A percentile compares a stretch with the other conserved stretches of the same genome.
phyloP scores from a whole-genome alignment of 2,329 filamentous ascomycete genomes.

The Plectosphaerella sp. region DNA sequence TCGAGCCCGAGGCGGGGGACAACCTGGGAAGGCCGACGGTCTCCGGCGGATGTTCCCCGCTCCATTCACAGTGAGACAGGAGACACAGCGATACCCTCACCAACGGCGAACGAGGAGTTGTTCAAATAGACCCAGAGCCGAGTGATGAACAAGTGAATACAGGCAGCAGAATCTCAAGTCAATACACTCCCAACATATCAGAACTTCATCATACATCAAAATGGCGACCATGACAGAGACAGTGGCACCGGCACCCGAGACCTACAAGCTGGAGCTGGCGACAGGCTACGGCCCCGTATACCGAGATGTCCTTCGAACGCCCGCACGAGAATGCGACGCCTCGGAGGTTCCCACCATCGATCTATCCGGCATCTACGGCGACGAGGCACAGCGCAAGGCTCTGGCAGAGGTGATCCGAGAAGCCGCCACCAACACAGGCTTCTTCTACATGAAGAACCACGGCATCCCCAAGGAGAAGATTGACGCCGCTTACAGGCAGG shows the following conservation, averaged over 20 bases:
- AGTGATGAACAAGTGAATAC: neutral
- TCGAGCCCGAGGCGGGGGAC: neutral
- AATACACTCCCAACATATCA: neutral
- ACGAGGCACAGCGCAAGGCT: constrained; percentile 25
- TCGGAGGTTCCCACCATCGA: constrained; percentile 44
- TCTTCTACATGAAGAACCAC: constrained; percentile 43
- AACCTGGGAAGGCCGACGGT: neutral
- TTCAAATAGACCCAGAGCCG: neutral
- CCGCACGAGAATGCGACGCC: constrained; percentile 31
- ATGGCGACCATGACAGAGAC: constrained; percentile 12
- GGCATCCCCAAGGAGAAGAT: constrained; percentile 29
- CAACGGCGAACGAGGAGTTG: neutral
- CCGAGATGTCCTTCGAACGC: constrained; percentile 33
- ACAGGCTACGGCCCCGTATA: constrained; percentile 38
- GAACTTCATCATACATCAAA: neutral
- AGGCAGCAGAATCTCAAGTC: neutral
- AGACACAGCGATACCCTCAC: neutral
- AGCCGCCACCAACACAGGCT: constrained; percentile 37
- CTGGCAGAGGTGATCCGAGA: constrained; percentile 31
- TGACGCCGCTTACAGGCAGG: constrained; percentile 13
- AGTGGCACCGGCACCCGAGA: constrained; percentile 11
- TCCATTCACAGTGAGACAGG: neutral
- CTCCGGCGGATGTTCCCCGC: neutral
- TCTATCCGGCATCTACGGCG: constrained; percentile 28
- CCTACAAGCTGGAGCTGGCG: constrained; percentile 36